phyloP scores from a whole-genome alignment of 805 yeast genomes.

The Allodekkera sacchari region DNA sequence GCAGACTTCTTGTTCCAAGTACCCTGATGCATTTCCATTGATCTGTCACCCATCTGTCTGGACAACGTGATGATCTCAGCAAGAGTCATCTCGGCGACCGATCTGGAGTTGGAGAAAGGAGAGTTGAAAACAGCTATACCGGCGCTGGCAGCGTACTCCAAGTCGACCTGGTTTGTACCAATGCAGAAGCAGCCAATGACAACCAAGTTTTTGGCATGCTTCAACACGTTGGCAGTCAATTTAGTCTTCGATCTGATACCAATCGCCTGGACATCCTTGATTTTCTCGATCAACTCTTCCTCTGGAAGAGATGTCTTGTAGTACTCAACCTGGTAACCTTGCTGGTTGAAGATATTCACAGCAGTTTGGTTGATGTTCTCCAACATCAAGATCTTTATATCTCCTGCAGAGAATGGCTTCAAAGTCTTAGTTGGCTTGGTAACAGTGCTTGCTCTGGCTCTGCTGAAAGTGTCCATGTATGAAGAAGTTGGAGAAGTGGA shows the following conservation, averaged over 20 bases:
- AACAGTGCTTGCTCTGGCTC: conserved; percentile 29
- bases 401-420: conserved; percentile 94
- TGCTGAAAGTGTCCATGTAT: conserved; percentile 46
- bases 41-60: conserved; percentile 94
- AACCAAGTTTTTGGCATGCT: conserved; percentile 82
- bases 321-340: conserved; percentile 97
- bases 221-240: conserved; percentile 68
- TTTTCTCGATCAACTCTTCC: conserved; percentile 90
- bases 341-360: conserved; percentile 69
- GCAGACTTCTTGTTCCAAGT: conserved; percentile 95
- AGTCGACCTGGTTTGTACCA: conserved; percentile 96
- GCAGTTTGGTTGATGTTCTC: conserved; percentile 96
- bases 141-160: conserved; percentile 80
- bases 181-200: conserved; percentile 97
- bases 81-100: conserved; percentile 95
- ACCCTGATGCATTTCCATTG: conserved; percentile 91
- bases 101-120: conserved; percentile 96
- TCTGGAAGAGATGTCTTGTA: conserved; percentile 84
- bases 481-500: conserved; percentile 75
- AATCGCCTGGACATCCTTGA: conserved; percentile 88
- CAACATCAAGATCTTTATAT: conserved; percentile 79
- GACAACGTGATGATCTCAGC: conserved; percentile 92
- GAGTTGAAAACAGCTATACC: conserved; percentile 91
- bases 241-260: conserved; percentile 98
- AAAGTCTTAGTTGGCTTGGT: conserved; percentile 57